Conservation (phyloP, 352 stramenopile genomes). For the Saprolegnia parasitica region DNA sequence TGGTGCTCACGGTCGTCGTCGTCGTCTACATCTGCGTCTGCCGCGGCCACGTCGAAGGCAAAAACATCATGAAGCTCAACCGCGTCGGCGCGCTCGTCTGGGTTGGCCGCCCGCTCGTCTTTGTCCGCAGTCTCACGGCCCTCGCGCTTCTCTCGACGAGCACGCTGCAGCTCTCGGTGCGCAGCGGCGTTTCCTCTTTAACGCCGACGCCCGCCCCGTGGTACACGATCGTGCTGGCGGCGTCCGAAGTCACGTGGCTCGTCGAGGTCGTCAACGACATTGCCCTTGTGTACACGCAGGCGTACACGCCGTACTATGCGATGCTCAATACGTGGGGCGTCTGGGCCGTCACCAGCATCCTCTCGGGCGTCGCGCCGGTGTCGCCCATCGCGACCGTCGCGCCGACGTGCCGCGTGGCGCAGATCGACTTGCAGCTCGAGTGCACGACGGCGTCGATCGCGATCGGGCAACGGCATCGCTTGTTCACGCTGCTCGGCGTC, state of each 20-base stretch:
- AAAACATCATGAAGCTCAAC: slow-evolving; percentile 7
- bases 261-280: slow-evolving; percentile 23
- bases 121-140: slow-evolving; percentile 20
- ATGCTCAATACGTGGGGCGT: background rate
- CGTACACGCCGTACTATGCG: slow-evolving; percentile 9
- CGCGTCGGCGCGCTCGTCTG: slow-evolving; percentile 20
- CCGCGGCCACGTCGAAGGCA: background rate
- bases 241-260: slow-evolving; percentile 21
- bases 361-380: background rate
- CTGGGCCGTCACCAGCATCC: background rate
- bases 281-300: slow-evolving; percentile 3
- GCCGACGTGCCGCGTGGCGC: background rate
- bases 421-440: slow-evolving; percentile 23
- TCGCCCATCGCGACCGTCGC: background rate
- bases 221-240: slow-evolving; percentile 20
- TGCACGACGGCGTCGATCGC: slow-evolving; percentile 14
- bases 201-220: background rate
- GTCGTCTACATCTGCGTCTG: background rate
- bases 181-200: background rate
- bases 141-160: slow-evolving; percentile 13
- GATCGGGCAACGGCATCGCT: background rate
- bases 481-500: slow-evolving; percentile 7
- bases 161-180: background rate
- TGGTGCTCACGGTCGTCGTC: background rate
- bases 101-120: slow-evolving; percentile 18